A percentile compares a stretch with the other conserved stretches of the same genome.
Evolutionary conservation across 352 stramenopile species (phyloP).

Genomic region (Phytophthora fragariaefolia): DNA sequence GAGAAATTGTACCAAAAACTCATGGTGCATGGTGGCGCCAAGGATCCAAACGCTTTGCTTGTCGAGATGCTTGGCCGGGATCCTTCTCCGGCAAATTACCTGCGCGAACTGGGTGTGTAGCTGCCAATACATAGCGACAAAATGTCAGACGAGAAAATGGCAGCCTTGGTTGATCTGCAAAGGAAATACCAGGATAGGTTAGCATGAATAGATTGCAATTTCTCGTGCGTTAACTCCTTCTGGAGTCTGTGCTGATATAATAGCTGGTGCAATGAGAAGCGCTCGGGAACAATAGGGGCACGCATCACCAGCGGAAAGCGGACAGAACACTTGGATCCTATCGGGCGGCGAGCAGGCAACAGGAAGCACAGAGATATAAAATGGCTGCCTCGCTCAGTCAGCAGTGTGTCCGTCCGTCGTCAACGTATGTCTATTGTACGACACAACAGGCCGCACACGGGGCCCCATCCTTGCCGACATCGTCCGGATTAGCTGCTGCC

Average conservation of each 20-base stretch:
- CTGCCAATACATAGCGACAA: constrained; percentile 6
- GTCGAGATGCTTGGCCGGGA: constrained; percentile 64
- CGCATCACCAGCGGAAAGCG: constrained; percentile 8
- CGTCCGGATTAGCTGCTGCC: constrained; percentile 16
- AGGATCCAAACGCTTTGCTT: constrained; percentile 88
- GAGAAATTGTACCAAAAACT: constrained; percentile 73
- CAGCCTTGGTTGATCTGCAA: constrained; percentile 3
- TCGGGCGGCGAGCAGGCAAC: constrained; percentile 10
- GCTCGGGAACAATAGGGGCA: constrained; percentile 17
- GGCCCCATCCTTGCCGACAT: constrained; percentile 54
- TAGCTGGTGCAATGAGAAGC: constrained; percentile 33
- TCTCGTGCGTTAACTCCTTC: constrained; percentile 42
- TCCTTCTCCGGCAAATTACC: constrained; percentile 67
- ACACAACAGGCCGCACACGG: constrained; percentile 71
- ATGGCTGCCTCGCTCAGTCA: constrained; percentile 18
- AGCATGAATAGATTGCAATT: constrained; percentile 47
- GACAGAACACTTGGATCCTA: constrained; percentile 8
- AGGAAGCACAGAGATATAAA: constrained; percentile 35
- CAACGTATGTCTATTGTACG: constrained; percentile 59
- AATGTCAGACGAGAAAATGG: background rate
- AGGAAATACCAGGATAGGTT: constrained; percentile 21
- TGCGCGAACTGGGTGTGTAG: constrained; percentile 77
- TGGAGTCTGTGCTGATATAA: constrained; percentile 36
- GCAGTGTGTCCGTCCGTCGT: constrained; percentile 14
- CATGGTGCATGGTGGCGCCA: constrained; percentile 87